These are phyloP conservation scores for Grammothele lineata DNA, from an alignment of 768 basidiomycete genomes.

Conservation along the genomic window DNA sequence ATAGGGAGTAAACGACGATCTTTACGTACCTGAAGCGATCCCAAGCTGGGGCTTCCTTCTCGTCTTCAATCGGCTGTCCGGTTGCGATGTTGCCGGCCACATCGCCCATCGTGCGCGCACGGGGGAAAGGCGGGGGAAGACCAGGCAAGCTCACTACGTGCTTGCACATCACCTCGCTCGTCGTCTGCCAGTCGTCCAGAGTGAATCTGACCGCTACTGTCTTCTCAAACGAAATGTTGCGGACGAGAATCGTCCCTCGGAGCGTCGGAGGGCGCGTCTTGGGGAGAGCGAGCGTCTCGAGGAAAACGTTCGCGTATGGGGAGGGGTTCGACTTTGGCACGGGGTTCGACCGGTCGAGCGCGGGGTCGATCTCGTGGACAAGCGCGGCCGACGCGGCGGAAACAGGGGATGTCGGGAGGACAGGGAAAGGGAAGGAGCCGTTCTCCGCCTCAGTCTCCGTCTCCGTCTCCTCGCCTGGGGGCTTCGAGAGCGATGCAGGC, in stretches of 20 bases:
- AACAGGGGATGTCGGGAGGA: constrained; percentile 16
- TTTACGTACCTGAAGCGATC: constrained; percentile 30
- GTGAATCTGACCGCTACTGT: constrained; percentile 84
- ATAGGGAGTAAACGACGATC: constrained; percentile 2
- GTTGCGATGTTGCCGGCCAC: constrained; percentile 32
- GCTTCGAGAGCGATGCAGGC: constrained; percentile 59
- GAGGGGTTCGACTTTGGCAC: constrained; percentile 31
- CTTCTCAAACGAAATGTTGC: constrained; percentile 87
- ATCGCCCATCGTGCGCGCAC: constrained; percentile 33
- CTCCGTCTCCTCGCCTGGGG: constrained; percentile 41
- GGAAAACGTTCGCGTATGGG: constrained; percentile 30
- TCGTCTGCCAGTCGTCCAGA: constrained; percentile 91
- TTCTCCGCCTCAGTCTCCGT: constrained; percentile 35
- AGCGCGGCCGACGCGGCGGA: constrained; percentile 7
- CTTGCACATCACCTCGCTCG: constrained; percentile 71
- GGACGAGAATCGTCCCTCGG: constrained; percentile 74
- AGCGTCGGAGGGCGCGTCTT: constrained; percentile 39
- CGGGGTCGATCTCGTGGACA: constrained; percentile 25
- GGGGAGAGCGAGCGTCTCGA: constrained; percentile 38
- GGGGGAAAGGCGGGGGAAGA: constrained; percentile 29
- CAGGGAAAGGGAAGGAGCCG: constrained; percentile 20
- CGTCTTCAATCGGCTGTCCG: constrained; percentile 23
- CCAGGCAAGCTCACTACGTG: constrained; percentile 39
- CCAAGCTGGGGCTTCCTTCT: constrained; percentile 20
- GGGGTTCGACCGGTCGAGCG: constrained; percentile 36